Evolutionary conservation across 805 yeast species (phyloP).

Genomic region (Starmerella apicola): DNA sequence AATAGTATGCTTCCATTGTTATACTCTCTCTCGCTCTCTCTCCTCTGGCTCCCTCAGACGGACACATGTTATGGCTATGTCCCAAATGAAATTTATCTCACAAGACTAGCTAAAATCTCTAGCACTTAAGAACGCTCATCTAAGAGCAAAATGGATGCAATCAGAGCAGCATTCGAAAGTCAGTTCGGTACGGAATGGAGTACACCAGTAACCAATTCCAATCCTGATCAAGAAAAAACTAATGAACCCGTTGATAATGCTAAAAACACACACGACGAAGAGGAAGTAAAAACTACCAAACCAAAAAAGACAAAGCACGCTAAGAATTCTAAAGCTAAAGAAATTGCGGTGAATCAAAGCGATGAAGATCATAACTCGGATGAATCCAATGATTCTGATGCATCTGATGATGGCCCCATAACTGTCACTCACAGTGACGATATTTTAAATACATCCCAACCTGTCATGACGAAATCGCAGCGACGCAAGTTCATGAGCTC

Average conservation of each 20-base stretch:
- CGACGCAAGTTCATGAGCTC: conserved; percentile 20
- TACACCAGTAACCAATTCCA: conserved; percentile 13
- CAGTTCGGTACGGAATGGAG: conserved; percentile 28
- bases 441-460: conserved; percentile 10
- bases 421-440: conserved; percentile 27
- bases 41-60: too few species aligned
- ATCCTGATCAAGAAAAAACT: neutral
- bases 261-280: neutral
- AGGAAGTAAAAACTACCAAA: neutral
- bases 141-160: conserved; percentile 18
- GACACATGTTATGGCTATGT: too few species aligned
- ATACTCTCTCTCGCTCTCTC: too few species aligned
- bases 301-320: neutral
- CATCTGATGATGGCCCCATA: conserved; percentile 21
- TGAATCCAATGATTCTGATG: conserved; percentile 3
- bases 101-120: too few species aligned
- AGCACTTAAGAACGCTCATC: too few species aligned
- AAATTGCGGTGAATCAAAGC: conserved; percentile 1
- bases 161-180: conserved; percentile 26
- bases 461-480: conserved; percentile 19
- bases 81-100: too few species aligned
- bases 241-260: neutral
- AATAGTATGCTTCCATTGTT: too few species aligned
- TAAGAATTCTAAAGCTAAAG: conserved; percentile 4
- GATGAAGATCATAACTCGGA: conserved; percentile 6